Conservation (phyloP, 345 rosid species). For the Salix udensis region DNA sequence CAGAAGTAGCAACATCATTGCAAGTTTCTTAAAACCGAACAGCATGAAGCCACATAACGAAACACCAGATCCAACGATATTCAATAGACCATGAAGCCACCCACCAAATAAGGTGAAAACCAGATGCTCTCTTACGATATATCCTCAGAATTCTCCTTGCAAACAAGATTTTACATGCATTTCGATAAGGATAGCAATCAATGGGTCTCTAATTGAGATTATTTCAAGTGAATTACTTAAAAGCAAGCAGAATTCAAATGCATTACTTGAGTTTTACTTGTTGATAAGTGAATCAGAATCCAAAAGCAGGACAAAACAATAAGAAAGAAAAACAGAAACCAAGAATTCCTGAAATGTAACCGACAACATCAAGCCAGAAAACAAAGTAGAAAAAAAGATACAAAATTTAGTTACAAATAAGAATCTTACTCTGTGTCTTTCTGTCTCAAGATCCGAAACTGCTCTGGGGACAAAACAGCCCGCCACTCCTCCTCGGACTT, state of each 20-base stretch:
- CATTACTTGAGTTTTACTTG: neutral
- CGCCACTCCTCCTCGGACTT: slow-evolving; percentile 96
- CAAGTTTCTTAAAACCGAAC: neutral
- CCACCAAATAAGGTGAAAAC: neutral
- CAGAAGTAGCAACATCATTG: neutral
- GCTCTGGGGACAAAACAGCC: slow-evolving; percentile 74
- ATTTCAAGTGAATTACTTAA: neutral
- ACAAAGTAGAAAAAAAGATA: neutral
- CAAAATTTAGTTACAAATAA: neutral
- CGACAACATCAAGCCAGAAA: neutral
- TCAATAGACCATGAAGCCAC: neutral
- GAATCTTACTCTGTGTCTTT: slow-evolving; percentile 81
- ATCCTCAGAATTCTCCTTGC: neutral
- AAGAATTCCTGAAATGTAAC: neutral
- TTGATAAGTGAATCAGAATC: neutral
- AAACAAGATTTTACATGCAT: neutral
- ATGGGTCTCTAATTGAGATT: neutral
- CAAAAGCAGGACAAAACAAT: neutral
- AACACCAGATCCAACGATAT: neutral
- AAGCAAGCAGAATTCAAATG: neutral
- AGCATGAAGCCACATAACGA: neutral
- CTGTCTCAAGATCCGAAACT: slow-evolving; percentile 69
- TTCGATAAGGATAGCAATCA: neutral
- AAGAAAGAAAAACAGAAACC: neutral
- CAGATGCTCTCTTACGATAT: neutral